Base-by-base conservation (phyloP, 164 flowering plant species). In the Chimonanthus salicifolius region DNA sequence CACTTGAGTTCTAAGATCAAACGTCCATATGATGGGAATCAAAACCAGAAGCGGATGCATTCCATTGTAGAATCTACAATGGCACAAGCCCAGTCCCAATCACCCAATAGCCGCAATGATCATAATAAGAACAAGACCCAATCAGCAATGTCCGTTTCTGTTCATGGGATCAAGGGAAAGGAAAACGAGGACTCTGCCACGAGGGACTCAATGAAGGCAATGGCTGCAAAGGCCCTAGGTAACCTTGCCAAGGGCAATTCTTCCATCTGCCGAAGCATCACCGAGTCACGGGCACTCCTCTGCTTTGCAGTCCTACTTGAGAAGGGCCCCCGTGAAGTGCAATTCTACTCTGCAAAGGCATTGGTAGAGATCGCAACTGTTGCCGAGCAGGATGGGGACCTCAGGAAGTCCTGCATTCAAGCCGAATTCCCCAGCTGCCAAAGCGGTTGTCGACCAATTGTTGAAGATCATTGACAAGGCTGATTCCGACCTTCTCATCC, bases 221-320 rank as follows among this genome's bases (percentile, higher is more conserved):
- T 91, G 98, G 89, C 97, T 0, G 94, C 98, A 0, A 77, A 80
- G 58, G 98, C 97, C n/a, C 82, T 93, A 0, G 86, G 94, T 86
- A 72, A 78, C 62, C 87, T 93, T 0, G 83, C 84, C 58, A 85
- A 64, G 33, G 91, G 88, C 1, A 93, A 89, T 66, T 69, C 82
- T 0, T 8, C 80, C 0, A 88, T 93, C 3, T 93, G 94, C 67
- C 75, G 81, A 0, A 91, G 84, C 84, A 87, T 93, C 67, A 89
- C 95, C 0, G 98, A 93, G 69, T 93, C 98, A 0, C 74, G 89
- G 60, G 98, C 97, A 0, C 82, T 93, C 3, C 70, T 91, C 3
- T 91, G 98, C 72, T 90, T 93, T 43, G 93, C 98, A 0, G 87
- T 90, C 5, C 72, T 93, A 49, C 74, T 93, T 1, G 94, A 91